Percentiles rank a stretch among this genome's conserved stretches.
Conservation (phyloP, 257 asterid genomes). For the Verbena officinalis region DNA sequence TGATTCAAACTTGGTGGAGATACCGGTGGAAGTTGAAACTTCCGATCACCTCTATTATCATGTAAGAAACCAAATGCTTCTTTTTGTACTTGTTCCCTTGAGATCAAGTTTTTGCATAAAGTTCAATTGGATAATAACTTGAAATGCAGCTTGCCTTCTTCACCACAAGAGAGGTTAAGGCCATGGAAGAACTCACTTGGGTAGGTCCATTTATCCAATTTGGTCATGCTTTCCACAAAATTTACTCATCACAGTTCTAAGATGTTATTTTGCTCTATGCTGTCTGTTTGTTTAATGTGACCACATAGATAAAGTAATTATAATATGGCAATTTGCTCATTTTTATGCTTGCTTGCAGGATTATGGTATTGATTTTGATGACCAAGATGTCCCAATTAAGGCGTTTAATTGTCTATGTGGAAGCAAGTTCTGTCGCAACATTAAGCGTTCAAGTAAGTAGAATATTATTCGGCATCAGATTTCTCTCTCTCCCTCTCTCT, state of each 20-base stretch:
- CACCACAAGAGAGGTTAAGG: constrained; percentile 77
- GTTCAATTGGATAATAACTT: constrained; percentile 30
- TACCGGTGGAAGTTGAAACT: constrained; percentile 87
- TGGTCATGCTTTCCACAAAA: constrained; percentile 7
- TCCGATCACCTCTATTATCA: constrained; percentile 91
- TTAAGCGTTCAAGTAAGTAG: constrained; percentile 76
- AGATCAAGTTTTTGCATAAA: constrained; percentile 22
- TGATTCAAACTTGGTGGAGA: constrained; percentile 84
- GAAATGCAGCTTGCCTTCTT: constrained; percentile 80
- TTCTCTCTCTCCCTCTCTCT: constrained; percentile 9
- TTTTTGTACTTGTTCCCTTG: constrained; percentile 15
- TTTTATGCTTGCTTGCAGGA: constrained; percentile 57
- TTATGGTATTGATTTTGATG: constrained; percentile 94
- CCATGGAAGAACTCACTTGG: constrained; percentile 98
- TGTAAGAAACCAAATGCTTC: constrained; percentile 48
- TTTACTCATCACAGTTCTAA: constrained; percentile 1
- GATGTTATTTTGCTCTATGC: background rate
- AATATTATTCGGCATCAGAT: background rate
- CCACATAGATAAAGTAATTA: constrained; percentile 10
- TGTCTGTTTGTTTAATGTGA: background rate
- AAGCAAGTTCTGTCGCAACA: constrained; percentile 83
- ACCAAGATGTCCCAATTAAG: constrained; percentile 77
- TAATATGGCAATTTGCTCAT: constrained; percentile 8
- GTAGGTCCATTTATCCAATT: constrained; percentile 44
- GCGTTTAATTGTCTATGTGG: constrained; percentile 81